Evolutionary conservation across 495 filamentous ascomycete species (phyloP).

Genomic region (Penicillium ochrochloron): DNA sequence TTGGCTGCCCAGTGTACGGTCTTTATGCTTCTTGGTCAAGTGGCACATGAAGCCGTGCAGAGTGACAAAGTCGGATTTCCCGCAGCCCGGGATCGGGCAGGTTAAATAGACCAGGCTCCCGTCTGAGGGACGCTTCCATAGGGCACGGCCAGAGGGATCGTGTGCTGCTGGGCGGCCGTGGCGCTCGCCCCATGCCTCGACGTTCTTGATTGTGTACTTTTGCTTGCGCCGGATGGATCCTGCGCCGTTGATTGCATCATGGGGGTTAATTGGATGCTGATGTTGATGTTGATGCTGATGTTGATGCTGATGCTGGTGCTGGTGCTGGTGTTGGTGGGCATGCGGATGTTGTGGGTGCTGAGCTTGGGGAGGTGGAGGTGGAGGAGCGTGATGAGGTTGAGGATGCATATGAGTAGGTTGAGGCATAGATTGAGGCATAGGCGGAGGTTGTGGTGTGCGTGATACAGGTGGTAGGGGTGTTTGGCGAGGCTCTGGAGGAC

Average conservation of each 20-base stretch:
- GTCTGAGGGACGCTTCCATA: slow-evolving; percentile 55
- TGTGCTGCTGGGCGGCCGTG: slow-evolving; percentile 53
- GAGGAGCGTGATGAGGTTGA: slow-evolving; percentile 27
- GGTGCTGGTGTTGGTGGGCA: slow-evolving; percentile 6
- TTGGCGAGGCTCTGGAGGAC: slow-evolving; percentile 51
- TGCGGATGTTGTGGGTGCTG: slow-evolving; percentile 22
- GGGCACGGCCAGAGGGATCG: slow-evolving; percentile 48
- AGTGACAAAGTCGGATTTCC: slow-evolving; percentile 52
- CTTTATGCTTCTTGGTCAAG: slow-evolving; percentile 56
- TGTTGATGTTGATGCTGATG: slow-evolving; percentile 16
- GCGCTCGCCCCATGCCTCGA: slow-evolving; percentile 55
- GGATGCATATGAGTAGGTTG: slow-evolving; percentile 30
- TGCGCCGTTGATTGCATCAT: slow-evolving; percentile 34
- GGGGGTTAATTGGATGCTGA: slow-evolving; percentile 37
- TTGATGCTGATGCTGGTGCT: slow-evolving; percentile 10
- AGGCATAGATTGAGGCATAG: slow-evolving; percentile 31
- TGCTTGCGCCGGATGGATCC: slow-evolving; percentile 51
- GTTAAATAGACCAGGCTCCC: slow-evolving; percentile 52
- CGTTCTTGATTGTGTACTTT: slow-evolving; percentile 57
- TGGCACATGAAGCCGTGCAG: slow-evolving; percentile 57
- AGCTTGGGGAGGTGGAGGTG: slow-evolving; percentile 29
- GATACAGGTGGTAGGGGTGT: slow-evolving; percentile 39
- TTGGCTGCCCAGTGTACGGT: slow-evolving; percentile 52
- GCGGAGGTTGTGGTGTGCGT: slow-evolving; percentile 29
- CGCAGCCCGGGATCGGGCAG: slow-evolving; percentile 49